These are phyloP conservation scores for Kwoniella dendrophila DNA, from an alignment of 768 basidiomycete genomes.

Conservation along the genomic window DNA sequence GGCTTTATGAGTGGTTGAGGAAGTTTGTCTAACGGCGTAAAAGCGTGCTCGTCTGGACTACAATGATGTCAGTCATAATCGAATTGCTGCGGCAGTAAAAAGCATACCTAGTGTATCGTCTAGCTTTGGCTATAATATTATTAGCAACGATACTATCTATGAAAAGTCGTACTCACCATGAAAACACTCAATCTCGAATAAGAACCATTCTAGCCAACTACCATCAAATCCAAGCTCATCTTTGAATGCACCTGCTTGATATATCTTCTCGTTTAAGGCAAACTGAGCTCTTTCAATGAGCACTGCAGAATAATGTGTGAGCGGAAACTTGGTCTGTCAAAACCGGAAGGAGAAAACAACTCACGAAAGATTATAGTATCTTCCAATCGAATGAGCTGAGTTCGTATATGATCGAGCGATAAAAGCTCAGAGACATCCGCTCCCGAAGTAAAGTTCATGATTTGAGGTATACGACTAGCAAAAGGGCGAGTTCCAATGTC, in stretches of 20 bases:
- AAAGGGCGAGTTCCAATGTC: not conserved
- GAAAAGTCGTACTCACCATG: conserved; percentile 69
- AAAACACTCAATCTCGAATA: conserved; percentile 90
- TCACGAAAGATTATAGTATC: conserved; percentile 93
- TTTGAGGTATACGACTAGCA: too few species aligned
- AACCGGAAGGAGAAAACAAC: conserved; percentile 26
- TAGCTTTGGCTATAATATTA: conserved; percentile 73
- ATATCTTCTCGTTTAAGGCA: conserved; percentile 87
- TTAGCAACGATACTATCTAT: not conserved
- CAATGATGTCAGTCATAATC: not conserved
- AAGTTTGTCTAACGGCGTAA: conserved; percentile 69
- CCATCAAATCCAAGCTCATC: conserved; percentile 72
- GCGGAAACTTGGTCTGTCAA: not conserved
- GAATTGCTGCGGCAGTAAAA: too few species aligned
- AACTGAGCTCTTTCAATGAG: conserved; percentile 98
- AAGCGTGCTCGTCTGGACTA: conserved; percentile 98
- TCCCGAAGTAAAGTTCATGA: conserved; percentile 56
- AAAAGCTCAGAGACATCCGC: conserved; percentile 66
- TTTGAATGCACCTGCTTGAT: conserved; percentile 77
- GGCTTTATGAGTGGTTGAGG: conserved; percentile 67
- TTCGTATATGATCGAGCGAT: conserved; percentile 82
- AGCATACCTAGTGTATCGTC: conserved; percentile 87
- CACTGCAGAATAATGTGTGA: conserved; percentile 55
- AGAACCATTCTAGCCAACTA: conserved; percentile 96
- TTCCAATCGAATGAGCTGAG: conserved; percentile 83